Conservation (phyloP, 192 early-diverging fungal species). For the Coemansia sp. region DNA sequence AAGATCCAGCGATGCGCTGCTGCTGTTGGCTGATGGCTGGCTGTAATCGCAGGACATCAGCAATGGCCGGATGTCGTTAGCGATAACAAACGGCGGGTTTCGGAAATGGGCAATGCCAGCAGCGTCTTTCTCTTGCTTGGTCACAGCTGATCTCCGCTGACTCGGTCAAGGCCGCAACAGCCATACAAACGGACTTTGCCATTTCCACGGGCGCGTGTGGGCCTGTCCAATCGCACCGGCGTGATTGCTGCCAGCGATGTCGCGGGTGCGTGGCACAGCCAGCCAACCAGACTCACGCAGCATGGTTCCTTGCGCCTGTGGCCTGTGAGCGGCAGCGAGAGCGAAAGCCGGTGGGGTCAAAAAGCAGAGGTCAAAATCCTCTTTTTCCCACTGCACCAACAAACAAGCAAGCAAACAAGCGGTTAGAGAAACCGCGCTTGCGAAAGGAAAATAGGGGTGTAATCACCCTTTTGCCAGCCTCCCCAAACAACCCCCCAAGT, state of each 20-base stretch:
- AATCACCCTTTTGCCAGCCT: background rate
- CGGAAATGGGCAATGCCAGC: background rate
- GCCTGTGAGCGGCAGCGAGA: background rate
- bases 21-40: no score
- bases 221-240: background rate
- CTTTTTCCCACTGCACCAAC: no score
- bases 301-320: background rate
- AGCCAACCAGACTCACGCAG: background rate
- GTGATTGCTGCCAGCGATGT: background rate
- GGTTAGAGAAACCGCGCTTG: background rate
- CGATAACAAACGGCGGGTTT: background rate
- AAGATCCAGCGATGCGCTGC: no score
- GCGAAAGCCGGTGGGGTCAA: background rate
- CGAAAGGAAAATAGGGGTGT: background rate
- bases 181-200: background rate
- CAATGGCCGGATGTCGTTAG: background rate
- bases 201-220: background rate
- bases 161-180: background rate
- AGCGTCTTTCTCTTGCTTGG: background rate
- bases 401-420: background rate
- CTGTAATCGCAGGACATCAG: background rate
- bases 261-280: background rate
- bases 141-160: background rate
- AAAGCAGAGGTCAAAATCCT: background rate
- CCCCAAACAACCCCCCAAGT: background rate